A percentile compares a stretch with the other conserved stretches of the same genome.
These are phyloP conservation scores for Raffaelea arxii DNA, from an alignment of 2,329 filamentous ascomycete genomes.

Conservation along the genomic window DNA sequence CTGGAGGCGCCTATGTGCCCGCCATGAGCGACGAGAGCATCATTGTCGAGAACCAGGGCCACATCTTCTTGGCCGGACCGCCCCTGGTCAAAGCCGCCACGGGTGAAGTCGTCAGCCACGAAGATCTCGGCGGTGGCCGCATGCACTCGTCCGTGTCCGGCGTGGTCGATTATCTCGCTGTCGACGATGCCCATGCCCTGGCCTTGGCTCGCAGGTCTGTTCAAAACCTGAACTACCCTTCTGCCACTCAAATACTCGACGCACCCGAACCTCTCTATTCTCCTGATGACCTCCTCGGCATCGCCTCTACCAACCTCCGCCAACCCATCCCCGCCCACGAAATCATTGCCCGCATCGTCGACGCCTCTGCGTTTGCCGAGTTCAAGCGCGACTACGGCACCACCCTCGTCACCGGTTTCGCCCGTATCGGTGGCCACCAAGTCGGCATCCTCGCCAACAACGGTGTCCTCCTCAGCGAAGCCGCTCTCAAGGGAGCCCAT, in stretches of 20 bases:
- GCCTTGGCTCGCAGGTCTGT: conserved; percentile 76
- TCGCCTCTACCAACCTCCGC: conserved; percentile 82
- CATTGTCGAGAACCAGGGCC: conserved; percentile 91
- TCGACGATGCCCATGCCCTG: conserved; percentile 87
- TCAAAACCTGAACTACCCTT: conserved; percentile 72
- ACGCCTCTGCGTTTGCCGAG: conserved; percentile 81
- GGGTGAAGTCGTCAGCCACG: conserved; percentile 80
- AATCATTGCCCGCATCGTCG: conserved; percentile 85
- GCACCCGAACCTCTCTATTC: conserved; percentile 67
- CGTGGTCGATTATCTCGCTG: conserved; percentile 89
- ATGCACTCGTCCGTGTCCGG: conserved; percentile 87
- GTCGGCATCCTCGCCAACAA: conserved; percentile 95
- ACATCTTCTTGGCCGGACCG: conserved; percentile 92
- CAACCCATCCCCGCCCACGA: conserved; percentile 79
- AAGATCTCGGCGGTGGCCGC: conserved; percentile 82
- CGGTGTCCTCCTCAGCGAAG: conserved; percentile 78
- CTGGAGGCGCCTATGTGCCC: conserved; percentile 89
- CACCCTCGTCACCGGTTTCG: conserved; percentile 87
- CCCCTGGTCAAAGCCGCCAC: conserved; percentile 94
- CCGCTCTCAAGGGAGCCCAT: conserved; percentile 86
- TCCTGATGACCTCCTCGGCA: conserved; percentile 70
- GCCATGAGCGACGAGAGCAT: conserved; percentile 98
- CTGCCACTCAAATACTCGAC: conserved; percentile 23
- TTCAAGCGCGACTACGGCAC: conserved; percentile 90
- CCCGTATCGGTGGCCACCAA: conserved; percentile 76